These are phyloP conservation scores for Miscanthus lutarioriparius DNA, from an alignment of 176 grass and related monocot genomes.

Conservation along the genomic window DNA sequence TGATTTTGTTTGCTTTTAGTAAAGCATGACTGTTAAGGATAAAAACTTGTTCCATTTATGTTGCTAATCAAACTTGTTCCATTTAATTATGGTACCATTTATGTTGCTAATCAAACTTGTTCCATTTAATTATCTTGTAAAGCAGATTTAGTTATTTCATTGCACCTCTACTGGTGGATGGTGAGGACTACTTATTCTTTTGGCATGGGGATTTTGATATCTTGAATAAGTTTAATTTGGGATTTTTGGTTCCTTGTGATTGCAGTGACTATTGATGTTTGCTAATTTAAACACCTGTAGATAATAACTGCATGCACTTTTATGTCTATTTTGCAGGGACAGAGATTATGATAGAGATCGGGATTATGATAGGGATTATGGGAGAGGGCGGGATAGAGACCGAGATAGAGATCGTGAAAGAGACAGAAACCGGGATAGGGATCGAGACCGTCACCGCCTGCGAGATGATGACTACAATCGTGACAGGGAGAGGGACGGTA, in stretches of 20 bases:
- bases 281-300: conserved; percentile 4
- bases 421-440: conserved; percentile 55
- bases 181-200: not conserved
- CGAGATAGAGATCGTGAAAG: conserved; percentile 56
- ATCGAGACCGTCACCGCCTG: conserved; percentile 50
- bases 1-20: not conserved
- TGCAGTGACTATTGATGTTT: conserved; percentile 18
- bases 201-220: not conserved
- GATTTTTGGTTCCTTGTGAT: not conserved
- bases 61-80: not conserved
- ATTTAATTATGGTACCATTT: not conserved
- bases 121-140: not conserved
- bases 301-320: not conserved
- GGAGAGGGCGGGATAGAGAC: conserved; percentile 52
- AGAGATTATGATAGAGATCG: conserved; percentile 65
- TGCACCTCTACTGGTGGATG: not conserved
- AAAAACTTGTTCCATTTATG: not conserved
- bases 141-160: not conserved
- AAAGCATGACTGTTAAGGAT: not conserved
- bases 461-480: conserved; percentile 62
- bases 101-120: not conserved
- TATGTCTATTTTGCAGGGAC: conserved; percentile 39
- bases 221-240: not conserved
- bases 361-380: conserved; percentile 59
- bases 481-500: conserved; percentile 58